Base-by-base conservation (phyloP, 2,329 filamentous ascomycete species). In the Calonectria fujianensis region DNA sequence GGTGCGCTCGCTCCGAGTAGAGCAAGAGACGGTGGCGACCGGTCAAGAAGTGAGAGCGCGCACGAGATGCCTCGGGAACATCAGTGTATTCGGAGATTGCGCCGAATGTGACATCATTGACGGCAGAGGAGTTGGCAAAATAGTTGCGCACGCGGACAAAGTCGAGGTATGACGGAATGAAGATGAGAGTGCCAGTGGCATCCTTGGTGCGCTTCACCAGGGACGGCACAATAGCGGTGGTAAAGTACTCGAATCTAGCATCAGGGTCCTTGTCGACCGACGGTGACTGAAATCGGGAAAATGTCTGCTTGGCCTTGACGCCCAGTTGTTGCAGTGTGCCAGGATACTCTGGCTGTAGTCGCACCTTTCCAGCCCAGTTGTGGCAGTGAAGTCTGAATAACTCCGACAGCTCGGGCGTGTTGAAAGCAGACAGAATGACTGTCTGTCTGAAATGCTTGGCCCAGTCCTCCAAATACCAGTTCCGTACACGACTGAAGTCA, bases 1-100 rank as follows among this genome's bases (percentile, higher is more conserved):
- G 97, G 85, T 99, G 97, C n/a, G 96, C 95, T 74, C 97, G 93
- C 84, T 98, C 96, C 2, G 96, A 97, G 86, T 98, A 99, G 20
- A 99, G 88, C 50, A 99, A 86, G 24, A 98, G 90, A 27, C 92
- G 92, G 83, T 98, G 94, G 20, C 96, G 90, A 7, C 96, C 97
- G 50, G 89, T 94, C 77, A 95, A 87, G 85, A 99, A 98, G 83
- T 98, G 95, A 16, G 94, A 96, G 31, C 96, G 90, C 11, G 96
- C 95, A 50, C 96, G 92, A 52, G 95, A 93, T 37, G 96, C 93
- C 77, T 98, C 95, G 10, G 93, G 90, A 10, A 93, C 88, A 59
- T 94, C 91, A 0, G 94, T 94, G 84, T 98, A 98, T 85, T 99
- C 97, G 72, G 94, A 96, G 48, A 99, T 93, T 39, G 93, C 92